Evolutionary conservation across 1,139 yeast genomes (phyloP).

Genomic region (Starmera stellimalicola): DNA sequence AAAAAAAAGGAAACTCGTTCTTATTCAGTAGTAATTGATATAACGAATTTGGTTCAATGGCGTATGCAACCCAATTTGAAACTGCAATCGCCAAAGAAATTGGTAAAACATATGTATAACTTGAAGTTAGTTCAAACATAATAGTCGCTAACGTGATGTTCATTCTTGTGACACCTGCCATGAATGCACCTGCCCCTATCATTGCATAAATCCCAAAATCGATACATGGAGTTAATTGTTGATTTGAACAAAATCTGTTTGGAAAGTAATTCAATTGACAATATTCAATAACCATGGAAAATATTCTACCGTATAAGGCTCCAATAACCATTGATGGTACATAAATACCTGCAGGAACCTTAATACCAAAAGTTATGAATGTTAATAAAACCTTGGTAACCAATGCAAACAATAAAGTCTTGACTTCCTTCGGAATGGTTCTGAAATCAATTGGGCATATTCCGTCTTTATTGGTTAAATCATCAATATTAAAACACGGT

Average conservation of each 20-base stretch:
- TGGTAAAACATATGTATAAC: constrained; percentile 52
- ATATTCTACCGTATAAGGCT: constrained; percentile 47
- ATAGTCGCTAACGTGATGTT: constrained; percentile 53
- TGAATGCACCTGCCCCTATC: constrained; percentile 60
- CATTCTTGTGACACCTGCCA: constrained; percentile 65
- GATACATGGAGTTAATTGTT: constrained; percentile 22
- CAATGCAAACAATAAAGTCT: constrained; percentile 34
- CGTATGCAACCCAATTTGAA: constrained; percentile 49
- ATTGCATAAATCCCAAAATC: constrained; percentile 56
- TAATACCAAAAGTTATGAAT: constrained; percentile 46
- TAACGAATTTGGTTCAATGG: constrained; percentile 42
- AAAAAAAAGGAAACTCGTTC: constrained; percentile 49
- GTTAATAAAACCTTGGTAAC: constrained; percentile 39
- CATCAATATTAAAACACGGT: constrained; percentile 29
- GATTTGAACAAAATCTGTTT: constrained; percentile 13
- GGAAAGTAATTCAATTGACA: constrained; percentile 20
- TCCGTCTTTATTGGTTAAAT: constrained; percentile 20
- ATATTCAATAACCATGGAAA: constrained; percentile 41
- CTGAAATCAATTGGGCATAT: constrained; percentile 33
- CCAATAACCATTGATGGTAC: constrained; percentile 61
- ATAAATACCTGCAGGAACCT: constrained; percentile 53
- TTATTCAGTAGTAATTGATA: constrained; percentile 41
- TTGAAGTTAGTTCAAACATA: constrained; percentile 50
- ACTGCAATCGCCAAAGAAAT: constrained; percentile 49
- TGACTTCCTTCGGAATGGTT: constrained; percentile 28